phyloP scores from a whole-genome alignment of 257 asterid genomes.

The Cordia subcordata region DNA sequence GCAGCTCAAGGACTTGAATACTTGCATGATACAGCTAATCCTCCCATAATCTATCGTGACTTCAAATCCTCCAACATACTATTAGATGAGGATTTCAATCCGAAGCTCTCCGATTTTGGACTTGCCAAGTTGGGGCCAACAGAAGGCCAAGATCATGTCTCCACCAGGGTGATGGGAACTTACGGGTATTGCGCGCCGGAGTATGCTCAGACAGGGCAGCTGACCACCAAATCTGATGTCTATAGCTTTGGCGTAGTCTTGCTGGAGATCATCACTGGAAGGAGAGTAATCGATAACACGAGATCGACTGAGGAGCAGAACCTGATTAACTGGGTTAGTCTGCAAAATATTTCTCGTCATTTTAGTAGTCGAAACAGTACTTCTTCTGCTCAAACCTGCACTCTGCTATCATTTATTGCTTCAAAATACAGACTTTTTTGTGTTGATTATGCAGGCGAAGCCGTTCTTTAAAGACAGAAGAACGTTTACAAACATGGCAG shows the following conservation, averaged over 20 bases:
- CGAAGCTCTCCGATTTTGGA: slow-evolving; percentile 48
- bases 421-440: not conserved
- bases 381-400: too few species aligned
- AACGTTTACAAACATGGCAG: slow-evolving; percentile 28
- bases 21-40: slow-evolving; percentile 37
- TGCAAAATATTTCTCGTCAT: not conserved
- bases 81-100: slow-evolving; percentile 26
- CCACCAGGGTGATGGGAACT: slow-evolving; percentile 45
- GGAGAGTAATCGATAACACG: slow-evolving; percentile 43
- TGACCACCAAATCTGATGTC: slow-evolving; percentile 40
- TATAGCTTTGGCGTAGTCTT: slow-evolving; percentile 48
- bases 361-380: too few species aligned
- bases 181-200: slow-evolving; percentile 52
- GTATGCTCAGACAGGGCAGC: slow-evolving; percentile 37
- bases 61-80: slow-evolving; percentile 40
- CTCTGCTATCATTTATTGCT: not conserved
- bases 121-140: slow-evolving; percentile 43
- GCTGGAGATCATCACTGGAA: slow-evolving; percentile 43
- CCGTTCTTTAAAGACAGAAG: slow-evolving; percentile 32
- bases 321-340: slow-evolving; percentile 40
- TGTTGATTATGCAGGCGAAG: slow-evolving; percentile 30
- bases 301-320: slow-evolving; percentile 33
- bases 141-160: slow-evolving; percentile 33
- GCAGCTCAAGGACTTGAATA: slow-evolving; percentile 47
- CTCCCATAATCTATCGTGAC: slow-evolving; percentile 39